A percentile compares a stretch with the other conserved stretches of the same genome.
These are phyloP conservation scores for Urtica urens DNA, from an alignment of 306 rosid genomes.

Conservation along the genomic window DNA sequence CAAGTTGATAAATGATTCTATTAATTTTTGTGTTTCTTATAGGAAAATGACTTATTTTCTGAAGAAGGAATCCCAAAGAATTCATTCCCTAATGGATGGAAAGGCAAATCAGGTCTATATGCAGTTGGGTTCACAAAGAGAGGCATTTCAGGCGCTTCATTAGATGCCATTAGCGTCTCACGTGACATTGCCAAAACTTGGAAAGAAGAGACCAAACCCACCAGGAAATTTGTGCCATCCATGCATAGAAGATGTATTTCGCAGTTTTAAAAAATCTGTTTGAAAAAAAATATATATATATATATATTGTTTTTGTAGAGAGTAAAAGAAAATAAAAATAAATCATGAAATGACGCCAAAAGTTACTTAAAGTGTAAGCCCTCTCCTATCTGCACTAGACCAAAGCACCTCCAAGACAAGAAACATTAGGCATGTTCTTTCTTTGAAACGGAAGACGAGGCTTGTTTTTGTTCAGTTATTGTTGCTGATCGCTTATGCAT, in stretches of 20 bases:
- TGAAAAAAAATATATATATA: not conserved
- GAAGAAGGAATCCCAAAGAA: constrained; percentile 63
- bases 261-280: constrained; percentile 30
- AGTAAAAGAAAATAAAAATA: constrained; percentile 16
- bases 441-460: constrained; percentile 65
- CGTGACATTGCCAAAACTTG: constrained; percentile 75
- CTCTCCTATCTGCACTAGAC: constrained; percentile 34
- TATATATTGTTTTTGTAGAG: constrained; percentile 13
- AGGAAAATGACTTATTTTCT: constrained; percentile 78
- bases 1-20: constrained; percentile 6
- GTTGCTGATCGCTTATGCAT: not conserved
- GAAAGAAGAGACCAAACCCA: constrained; percentile 80
- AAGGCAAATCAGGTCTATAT: constrained; percentile 69
- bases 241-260: constrained; percentile 83
- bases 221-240: constrained; percentile 45
- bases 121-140: constrained; percentile 92
- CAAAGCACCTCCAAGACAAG: not conserved
- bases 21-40: constrained; percentile 1
- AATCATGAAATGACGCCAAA: constrained; percentile 8
- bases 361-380: constrained; percentile 24
- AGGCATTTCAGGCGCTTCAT: constrained; percentile 81
- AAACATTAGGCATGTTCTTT: constrained; percentile 13
- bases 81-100: constrained; percentile 90
- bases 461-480: constrained; percentile 13
- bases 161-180: constrained; percentile 76